Evolutionary conservation across 2,329 filamentous ascomycete species (phyloP).

Genomic region (Didymella arachidicola): DNA sequence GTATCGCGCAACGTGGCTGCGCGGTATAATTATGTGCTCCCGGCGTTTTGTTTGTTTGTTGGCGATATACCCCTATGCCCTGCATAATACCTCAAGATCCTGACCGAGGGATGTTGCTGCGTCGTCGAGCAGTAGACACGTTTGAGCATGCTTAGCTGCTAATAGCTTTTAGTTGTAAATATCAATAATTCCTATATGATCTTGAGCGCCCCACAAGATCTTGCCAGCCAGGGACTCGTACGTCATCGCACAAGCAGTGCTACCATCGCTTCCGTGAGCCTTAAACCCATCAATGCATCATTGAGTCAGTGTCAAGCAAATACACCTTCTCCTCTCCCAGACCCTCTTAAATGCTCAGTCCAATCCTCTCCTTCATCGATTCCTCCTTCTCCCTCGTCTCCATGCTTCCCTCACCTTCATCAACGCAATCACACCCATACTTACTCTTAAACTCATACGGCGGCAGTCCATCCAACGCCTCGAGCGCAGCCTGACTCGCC

Average conservation of each 20-base stretch:
- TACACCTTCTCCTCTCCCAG: not conserved
- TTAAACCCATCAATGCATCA: not conserved
- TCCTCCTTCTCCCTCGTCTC: slow-evolving; percentile 8
- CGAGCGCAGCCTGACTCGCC: slow-evolving; percentile 67
- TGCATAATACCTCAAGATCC: not conserved
- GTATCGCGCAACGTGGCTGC: not conserved
- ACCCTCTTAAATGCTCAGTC: slow-evolving; percentile 25
- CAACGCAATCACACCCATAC: slow-evolving; percentile 70
- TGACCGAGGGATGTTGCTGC: not conserved
- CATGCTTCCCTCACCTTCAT: slow-evolving; percentile 20
- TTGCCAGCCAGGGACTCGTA: not conserved
- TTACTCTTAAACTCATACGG: slow-evolving; percentile 65
- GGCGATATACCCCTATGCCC: slow-evolving; percentile 30
- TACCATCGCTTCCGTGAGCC: not conserved
- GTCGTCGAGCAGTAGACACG: not conserved
- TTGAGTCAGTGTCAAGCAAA: not conserved
- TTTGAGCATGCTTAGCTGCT: not conserved
- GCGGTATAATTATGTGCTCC: not conserved
- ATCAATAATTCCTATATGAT: not conserved
- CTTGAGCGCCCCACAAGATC: not conserved
- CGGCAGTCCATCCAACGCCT: slow-evolving; percentile 58
- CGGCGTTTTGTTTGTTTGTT: slow-evolving; percentile 24
- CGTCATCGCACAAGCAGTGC: not conserved
- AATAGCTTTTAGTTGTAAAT: not conserved
- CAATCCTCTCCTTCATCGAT: slow-evolving; percentile 31